Conservation (phyloP, 164 flowering plant genomes). For the Houttuynia cordata region DNA sequence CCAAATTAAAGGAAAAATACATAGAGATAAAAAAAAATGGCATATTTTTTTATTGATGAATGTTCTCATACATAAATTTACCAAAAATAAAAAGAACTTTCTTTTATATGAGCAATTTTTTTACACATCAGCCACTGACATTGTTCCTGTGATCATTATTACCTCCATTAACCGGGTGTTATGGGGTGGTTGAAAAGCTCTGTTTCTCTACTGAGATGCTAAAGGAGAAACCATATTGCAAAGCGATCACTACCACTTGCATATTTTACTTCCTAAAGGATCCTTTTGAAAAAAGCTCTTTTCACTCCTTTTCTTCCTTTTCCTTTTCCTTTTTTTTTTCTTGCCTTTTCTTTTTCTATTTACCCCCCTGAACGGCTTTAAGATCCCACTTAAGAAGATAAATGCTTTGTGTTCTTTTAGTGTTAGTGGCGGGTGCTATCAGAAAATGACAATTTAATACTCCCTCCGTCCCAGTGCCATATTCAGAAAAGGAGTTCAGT, state of each 20-base stretch:
- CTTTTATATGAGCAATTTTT: no score
- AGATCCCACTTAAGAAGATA: not conserved
- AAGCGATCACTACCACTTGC: slow-evolving; percentile 4
- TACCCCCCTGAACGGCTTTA: not conserved
- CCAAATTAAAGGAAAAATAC: not conserved
- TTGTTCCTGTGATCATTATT: slow-evolving; percentile 1
- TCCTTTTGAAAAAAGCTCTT: not conserved
- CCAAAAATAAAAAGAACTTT: no score
- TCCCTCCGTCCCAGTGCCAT: no score
- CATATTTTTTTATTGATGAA: not conserved
- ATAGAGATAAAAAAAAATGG: no score
- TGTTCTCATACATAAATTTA: not conserved
- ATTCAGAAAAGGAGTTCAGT: no score
- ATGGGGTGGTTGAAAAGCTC: slow-evolving; percentile 6
- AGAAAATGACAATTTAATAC: slow-evolving; percentile 2
- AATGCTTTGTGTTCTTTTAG: not conserved
- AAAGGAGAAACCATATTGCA: slow-evolving; percentile 1
- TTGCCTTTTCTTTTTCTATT: not conserved
- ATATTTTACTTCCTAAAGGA: not conserved
- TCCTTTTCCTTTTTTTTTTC: not conserved
- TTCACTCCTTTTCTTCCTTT: not conserved
- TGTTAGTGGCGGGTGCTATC: slow-evolving; percentile 2
- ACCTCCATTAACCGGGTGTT: slow-evolving; percentile 3
- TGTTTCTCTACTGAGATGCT: slow-evolving; percentile 2
- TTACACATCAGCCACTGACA: no score